These are phyloP conservation scores for Macrocybe gigantea DNA, from an alignment of 768 basidiomycete species.

Conservation along the genomic window DNA sequence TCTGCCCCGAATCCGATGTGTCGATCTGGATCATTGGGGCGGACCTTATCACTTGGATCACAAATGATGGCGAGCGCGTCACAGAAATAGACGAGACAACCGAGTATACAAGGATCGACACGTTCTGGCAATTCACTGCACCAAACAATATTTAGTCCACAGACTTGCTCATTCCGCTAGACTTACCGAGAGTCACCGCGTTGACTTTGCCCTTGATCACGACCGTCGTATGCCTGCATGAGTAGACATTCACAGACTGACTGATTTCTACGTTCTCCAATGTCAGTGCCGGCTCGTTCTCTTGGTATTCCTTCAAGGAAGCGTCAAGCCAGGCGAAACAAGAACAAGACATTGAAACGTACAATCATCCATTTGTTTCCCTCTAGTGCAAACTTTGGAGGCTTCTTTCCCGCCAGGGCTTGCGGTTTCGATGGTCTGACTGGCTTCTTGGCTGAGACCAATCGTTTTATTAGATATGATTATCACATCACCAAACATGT, in stretches of 20 bases:
- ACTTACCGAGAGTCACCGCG: conserved; percentile 81
- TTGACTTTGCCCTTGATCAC: conserved; percentile 92
- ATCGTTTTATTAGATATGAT: neutral
- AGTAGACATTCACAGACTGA: conserved; percentile 85
- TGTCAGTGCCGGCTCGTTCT: conserved; percentile 66
- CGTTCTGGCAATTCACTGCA: conserved; percentile 84
- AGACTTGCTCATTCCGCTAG: neutral
- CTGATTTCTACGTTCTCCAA: conserved; percentile 73
- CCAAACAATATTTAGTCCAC: conserved; percentile 2
- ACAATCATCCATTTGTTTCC: conserved; percentile 95
- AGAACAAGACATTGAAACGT: conserved; percentile 16
- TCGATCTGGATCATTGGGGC: conserved; percentile 94
- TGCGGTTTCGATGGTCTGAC: conserved; percentile 81
- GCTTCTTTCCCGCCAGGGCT: conserved; percentile 83
- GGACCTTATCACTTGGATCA: conserved; percentile 82
- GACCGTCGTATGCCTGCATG: conserved; percentile 82
- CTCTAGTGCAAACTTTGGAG: conserved; percentile 82
- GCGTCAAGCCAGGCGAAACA: neutral
- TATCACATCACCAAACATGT: neutral
- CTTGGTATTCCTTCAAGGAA: conserved; percentile 76
- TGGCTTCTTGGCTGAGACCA: conserved; percentile 53
- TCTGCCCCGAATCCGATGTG: conserved; percentile 90
- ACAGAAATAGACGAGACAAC: conserved; percentile 89
- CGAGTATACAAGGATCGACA: conserved; percentile 82
- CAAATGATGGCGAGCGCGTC: conserved; percentile 90